Conservation (phyloP, 116 monocot species). For the Iris pallida region DNA sequence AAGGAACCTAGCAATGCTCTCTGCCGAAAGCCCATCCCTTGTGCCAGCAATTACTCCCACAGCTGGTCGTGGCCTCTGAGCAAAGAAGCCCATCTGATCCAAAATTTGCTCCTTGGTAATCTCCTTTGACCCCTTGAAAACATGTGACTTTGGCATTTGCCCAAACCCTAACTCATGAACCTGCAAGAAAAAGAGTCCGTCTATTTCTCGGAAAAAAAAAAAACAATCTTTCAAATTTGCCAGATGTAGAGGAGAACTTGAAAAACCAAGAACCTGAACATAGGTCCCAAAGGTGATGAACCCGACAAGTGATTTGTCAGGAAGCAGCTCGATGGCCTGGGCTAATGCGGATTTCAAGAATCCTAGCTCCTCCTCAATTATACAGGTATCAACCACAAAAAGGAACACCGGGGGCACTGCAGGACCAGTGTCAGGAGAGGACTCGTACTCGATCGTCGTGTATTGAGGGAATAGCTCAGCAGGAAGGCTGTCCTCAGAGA, state of each 20-base stretch:
- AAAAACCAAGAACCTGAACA: conserved; percentile 58
- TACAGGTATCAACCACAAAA: conserved; percentile 90
- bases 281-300: conserved; percentile 88
- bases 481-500: conserved; percentile 70
- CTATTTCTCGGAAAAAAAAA: background rate
- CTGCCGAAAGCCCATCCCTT: conserved; percentile 79
- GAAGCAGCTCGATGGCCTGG: conserved; percentile 89
- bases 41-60: conserved; percentile 84
- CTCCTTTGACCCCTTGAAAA: conserved; percentile 90
- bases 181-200: conserved; percentile 29
- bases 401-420: conserved; percentile 67
- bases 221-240: background rate
- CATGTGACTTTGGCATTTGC: conserved; percentile 74
- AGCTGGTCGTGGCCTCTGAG: conserved; percentile 50
- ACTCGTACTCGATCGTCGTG: conserved; percentile 77
- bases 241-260: background rate
- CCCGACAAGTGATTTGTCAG: conserved; percentile 79
- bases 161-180: conserved; percentile 93
- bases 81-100: conserved; percentile 85
- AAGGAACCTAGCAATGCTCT: conserved; percentile 83
- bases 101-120: conserved; percentile 89
- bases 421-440: conserved; percentile 26
- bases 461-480: conserved; percentile 73
- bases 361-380: conserved; percentile 86
- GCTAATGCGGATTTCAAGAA: conserved; percentile 71